phyloP scores from a whole-genome alignment of 257 asterid species.

The Buddleja alternifolia region DNA sequence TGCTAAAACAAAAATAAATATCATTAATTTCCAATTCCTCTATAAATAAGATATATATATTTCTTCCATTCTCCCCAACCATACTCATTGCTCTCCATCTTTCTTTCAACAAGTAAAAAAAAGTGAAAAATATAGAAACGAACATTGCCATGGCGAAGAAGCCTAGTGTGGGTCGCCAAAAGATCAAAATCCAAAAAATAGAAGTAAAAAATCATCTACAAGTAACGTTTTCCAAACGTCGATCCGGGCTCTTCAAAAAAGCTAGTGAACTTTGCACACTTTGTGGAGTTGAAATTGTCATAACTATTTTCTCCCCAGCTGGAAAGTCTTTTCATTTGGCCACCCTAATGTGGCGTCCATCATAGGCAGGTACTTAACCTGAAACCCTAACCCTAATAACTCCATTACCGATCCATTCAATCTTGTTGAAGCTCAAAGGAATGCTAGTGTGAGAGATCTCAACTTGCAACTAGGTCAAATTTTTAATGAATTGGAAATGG shows the following conservation, averaged over 20 bases:
- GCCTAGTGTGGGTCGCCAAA: slow-evolving; percentile 72
- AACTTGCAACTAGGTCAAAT: slow-evolving; percentile 62
- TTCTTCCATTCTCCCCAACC: not conserved
- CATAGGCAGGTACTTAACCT: slow-evolving; percentile 44
- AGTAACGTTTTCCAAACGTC: slow-evolving; percentile 78
- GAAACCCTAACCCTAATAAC: slow-evolving; percentile 23
- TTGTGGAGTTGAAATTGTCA: slow-evolving; percentile 69
- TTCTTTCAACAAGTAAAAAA: too few species aligned
- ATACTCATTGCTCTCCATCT: not conserved
- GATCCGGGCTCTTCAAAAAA: slow-evolving; percentile 70
- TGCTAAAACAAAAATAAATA: slow-evolving; percentile 18
- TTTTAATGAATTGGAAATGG: slow-evolving; percentile 50
- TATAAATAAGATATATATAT: slow-evolving; percentile 32
- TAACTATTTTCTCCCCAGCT: slow-evolving; percentile 73
- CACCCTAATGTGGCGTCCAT: slow-evolving; percentile 69
- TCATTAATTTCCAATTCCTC: slow-evolving; percentile 13
- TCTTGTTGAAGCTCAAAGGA: slow-evolving; percentile 55
- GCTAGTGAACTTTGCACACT: slow-evolving; percentile 79
- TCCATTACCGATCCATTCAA: slow-evolving; percentile 31
- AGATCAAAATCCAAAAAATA: slow-evolving; percentile 77
- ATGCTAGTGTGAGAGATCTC: slow-evolving; percentile 51
- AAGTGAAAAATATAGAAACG: not conserved
- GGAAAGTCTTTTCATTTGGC: slow-evolving; percentile 79
- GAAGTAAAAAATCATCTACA: slow-evolving; percentile 65
- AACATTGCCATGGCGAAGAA: slow-evolving; percentile 54